phyloP scores from a whole-genome alignment of 371 early-diverging fungal species.

The Mucor irregularis region DNA sequence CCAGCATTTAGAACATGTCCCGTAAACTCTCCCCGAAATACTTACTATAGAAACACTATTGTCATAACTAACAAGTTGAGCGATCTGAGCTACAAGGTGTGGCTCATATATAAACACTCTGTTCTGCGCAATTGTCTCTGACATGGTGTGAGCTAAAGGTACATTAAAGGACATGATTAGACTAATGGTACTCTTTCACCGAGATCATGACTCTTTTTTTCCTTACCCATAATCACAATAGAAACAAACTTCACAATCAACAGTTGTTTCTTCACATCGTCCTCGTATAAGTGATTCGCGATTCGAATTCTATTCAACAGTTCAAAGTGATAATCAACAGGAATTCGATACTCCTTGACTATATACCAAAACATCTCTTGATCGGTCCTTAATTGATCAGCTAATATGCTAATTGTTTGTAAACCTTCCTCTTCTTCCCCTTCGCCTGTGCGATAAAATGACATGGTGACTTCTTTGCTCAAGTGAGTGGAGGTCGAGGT shows the following conservation, averaged over 20 bases:
- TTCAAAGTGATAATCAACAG: constrained; percentile 73
- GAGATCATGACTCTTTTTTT: too few species aligned
- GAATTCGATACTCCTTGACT: constrained; percentile 66
- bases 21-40: neutral
- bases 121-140: constrained; percentile 72
- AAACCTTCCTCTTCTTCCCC: constrained; percentile 13
- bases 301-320: constrained; percentile 79
- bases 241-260: constrained; percentile 77
- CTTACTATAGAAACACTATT: constrained; percentile 23
- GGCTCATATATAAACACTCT: constrained; percentile 88
- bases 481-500: neutral
- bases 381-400: constrained; percentile 2
- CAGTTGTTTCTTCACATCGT: constrained; percentile 50
- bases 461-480: constrained; percentile 8
- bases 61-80: constrained; percentile 77
- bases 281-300: constrained; percentile 57
- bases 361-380: constrained; percentile 24
- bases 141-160: constrained; percentile 53
- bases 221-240: constrained; percentile 73
- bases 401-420: neutral
- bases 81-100: constrained; percentile 75
- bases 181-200: too few species aligned
- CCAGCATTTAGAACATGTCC: neutral
- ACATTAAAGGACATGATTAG: too few species aligned
- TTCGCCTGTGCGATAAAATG: constrained; percentile 17